A percentile compares a stretch with the other conserved stretches of the same genome.
These are phyloP conservation scores for Plasmodium vivax DNA, from an alignment of 169 alveolate species.

Conservation along the genomic window DNA sequence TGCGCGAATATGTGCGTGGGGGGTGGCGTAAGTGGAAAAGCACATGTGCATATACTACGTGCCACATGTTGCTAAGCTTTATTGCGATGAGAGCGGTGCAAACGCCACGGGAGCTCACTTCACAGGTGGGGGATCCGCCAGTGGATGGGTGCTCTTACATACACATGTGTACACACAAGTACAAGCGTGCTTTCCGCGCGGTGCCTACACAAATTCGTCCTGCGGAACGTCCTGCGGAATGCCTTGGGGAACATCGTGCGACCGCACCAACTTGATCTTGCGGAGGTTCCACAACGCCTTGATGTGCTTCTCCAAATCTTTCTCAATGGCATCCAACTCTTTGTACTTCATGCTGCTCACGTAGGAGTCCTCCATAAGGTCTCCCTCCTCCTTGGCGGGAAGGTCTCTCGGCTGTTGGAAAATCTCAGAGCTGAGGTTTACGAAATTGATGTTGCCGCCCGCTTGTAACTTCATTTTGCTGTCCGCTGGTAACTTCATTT, in stretches of 20 bases:
- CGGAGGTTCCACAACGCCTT: constrained; percentile 71
- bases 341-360: constrained; percentile 51
- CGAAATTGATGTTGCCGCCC: background rate
- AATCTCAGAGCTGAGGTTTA: background rate
- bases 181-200: background rate
- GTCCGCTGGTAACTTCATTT: background rate
- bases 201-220: background rate
- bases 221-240: constrained; percentile 7
- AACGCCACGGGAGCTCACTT: background rate
- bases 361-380: constrained; percentile 23
- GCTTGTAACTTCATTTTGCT: background rate
- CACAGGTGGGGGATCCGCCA: background rate
- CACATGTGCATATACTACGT: background rate
- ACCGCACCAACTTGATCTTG: constrained; percentile 29
- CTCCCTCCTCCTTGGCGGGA: constrained; percentile 9
- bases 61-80: background rate
- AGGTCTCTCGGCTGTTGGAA: background rate
- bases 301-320: constrained; percentile 69
- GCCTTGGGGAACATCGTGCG: background rate
- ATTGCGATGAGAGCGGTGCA: background rate
- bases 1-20: background rate
- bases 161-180: too few relatives aligned
- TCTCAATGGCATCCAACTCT: constrained; percentile 68
- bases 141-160: background rate
- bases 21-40: background rate